Evolutionary conservation across 208 protist genomes (phyloP).

Genomic region (Entamoeba nuttalli): DNA sequence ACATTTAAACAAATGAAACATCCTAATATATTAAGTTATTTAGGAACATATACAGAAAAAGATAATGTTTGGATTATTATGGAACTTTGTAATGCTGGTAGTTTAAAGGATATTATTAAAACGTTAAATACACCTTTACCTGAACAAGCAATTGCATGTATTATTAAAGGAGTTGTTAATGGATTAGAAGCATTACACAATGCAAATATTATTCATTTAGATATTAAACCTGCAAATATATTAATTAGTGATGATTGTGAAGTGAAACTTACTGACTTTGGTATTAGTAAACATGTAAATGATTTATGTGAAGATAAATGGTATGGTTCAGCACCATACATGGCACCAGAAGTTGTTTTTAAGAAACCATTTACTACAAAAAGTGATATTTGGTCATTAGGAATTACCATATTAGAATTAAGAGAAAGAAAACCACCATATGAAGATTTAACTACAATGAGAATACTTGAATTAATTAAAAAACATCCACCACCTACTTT

Average conservation of each 20-base stretch:
- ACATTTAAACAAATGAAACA: not conserved
- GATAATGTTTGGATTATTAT: not conserved
- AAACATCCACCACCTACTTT: not conserved
- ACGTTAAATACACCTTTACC: no score
- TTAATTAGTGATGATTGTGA: constrained; percentile 12
- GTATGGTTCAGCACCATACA: constrained; percentile 1
- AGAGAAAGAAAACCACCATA: constrained; percentile 9
- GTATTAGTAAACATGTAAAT: constrained; percentile 8
- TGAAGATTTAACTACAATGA: not conserved
- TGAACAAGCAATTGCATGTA: not conserved
- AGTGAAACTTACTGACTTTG: constrained; percentile 31
- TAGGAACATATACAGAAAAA: not conserved
- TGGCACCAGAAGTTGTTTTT: constrained; percentile 15
- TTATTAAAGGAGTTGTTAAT: not conserved
- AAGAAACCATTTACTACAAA: not conserved
- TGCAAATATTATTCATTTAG: constrained; percentile 21
- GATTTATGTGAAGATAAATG: not conserved
- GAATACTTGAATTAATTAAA: not conserved
- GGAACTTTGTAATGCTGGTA: not conserved
- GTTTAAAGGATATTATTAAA: no score
- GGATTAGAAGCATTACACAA: constrained; percentile 26
- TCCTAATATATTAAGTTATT: not conserved
- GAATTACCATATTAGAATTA: constrained; percentile 11
- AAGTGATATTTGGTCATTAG: constrained; percentile 20
- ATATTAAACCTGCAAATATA: constrained; percentile 34